Base-by-base conservation (phyloP, 371 early-diverging fungal genomes). In the Racocetra persica region DNA sequence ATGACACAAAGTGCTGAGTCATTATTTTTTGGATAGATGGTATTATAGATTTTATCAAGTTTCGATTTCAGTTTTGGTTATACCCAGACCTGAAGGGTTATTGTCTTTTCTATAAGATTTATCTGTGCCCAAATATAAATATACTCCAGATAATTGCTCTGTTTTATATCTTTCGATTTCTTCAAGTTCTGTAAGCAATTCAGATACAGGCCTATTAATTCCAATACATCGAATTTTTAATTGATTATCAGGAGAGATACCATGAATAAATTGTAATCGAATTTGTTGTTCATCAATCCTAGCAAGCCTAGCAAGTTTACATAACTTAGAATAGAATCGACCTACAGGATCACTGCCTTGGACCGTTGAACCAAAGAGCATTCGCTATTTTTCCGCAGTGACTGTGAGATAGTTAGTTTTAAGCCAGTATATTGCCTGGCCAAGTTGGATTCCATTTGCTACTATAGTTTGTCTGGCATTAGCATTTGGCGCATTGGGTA, bases 11-110 rank as follows among this genome's bases (percentile, higher is more conserved):
- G n/a, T n/a, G n/a, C n/a, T n/a, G n/a, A n/a, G n/a, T n/a, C n/a
- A n/a, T n/a, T n/a, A n/a, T n/a, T n/a, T n/a, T 22, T 73, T 73
- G 73, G 14, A 36, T 1, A 11, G 22, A 10, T 38, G 74, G 0
- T 55, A 55, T 73, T 7, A 73, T 73, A 73, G 74, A 73, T 73
- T 73, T 73, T 73, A 73, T 54, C 49, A 54, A 73, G 74, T 32
- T 73, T 73, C 52, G 1, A 55, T 26, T 73, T 73, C 74, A 45
- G 49, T 45, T 28, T 73, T 32, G 7, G 26, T 55, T 28, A 73
- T 55, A 55, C 57, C 74, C 55, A n/a, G n/a, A n/a, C n/a, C n/a
- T n/a, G n/a, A n/a, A n/a, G 74, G 1, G 16, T 73, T 8, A 55
- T 18, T 52, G 55, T 55, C n/a, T 10, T 73, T 73, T 73, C 7